Conservation (phyloP, 345 rosid genomes). For the Eutrema yunnanense region DNA sequence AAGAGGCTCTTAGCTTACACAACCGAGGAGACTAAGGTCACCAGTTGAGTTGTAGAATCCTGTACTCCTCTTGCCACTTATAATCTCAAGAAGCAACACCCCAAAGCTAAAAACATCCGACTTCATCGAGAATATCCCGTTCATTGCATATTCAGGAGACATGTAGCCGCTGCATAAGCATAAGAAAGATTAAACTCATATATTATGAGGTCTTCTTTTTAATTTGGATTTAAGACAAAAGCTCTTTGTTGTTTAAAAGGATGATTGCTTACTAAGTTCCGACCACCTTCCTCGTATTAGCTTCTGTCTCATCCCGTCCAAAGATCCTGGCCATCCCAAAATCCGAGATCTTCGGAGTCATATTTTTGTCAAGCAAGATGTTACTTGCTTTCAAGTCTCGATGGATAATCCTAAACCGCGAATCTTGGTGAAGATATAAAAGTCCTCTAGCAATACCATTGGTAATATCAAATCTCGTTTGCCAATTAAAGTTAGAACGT, state of each 20-base stretch:
- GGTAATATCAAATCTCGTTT: conserved; percentile 51
- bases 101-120: conserved; percentile 89
- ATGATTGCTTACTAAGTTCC: conserved; percentile 68
- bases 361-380: conserved; percentile 68
- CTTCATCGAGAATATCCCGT: conserved; percentile 56
- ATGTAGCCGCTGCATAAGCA: conserved; percentile 57
- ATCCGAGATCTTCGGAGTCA: conserved; percentile 85
- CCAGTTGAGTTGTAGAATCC: conserved; percentile 30
- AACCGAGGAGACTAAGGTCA: conserved; percentile 54
- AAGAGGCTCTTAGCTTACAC: conserved; percentile 39
- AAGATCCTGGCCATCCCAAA: conserved; percentile 93
- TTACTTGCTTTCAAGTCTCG: conserved; percentile 86
- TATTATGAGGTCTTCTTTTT: not conserved
- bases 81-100: conserved; percentile 68
- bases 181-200: not conserved
- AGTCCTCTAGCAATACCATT: conserved; percentile 65
- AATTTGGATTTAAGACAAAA: not conserved
- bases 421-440: conserved; percentile 79
- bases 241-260: not conserved
- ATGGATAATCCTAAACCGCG: conserved; percentile 63
- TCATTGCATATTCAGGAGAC: conserved; percentile 86
- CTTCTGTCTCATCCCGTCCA: conserved; percentile 62
- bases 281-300: conserved; percentile 62
- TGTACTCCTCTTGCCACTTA: conserved; percentile 57
- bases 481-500: conserved; percentile 54